Evolutionary conservation across 192 early-diverging fungal genomes (phyloP).

Genomic region (Entophlyctis helioformis): DNA sequence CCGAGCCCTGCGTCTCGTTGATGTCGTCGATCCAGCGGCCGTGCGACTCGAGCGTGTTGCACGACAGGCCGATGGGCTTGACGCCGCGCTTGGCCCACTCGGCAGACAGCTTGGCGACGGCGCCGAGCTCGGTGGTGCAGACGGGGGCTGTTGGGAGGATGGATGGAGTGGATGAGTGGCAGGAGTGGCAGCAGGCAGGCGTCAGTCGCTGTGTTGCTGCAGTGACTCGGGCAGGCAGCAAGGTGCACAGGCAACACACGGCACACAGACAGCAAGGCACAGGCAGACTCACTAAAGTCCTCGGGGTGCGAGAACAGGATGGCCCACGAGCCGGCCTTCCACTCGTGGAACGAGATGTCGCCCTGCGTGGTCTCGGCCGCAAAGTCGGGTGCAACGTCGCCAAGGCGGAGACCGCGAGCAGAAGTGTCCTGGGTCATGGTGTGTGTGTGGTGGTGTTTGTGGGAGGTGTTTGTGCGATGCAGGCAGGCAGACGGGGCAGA

Average conservation of each 20-base stretch:
- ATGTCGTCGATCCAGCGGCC: constrained; percentile 86
- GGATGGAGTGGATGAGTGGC: no score
- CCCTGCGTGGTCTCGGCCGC: constrained; percentile 78
- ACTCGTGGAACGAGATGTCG: constrained; percentile 82
- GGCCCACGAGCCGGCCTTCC: constrained; percentile 74
- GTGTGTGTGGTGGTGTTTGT: no score
- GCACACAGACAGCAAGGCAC: no score
- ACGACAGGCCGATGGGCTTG: constrained; percentile 88
- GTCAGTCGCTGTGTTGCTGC: no score
- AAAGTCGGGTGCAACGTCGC: constrained; percentile 57
- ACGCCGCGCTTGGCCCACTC: constrained; percentile 73
- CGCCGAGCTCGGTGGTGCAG: constrained; percentile 94
- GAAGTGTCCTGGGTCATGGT: no score
- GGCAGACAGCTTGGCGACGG: constrained; percentile 65
- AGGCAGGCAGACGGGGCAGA: no score
- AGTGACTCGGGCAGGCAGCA: no score
- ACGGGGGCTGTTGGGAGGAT: constrained; percentile 76
- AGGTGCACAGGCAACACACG: no score
- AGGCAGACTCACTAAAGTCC: constrained; percentile 61
- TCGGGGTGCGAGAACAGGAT: constrained; percentile 98
- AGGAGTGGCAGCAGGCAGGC: no score
- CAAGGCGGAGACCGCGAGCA: constrained; percentile 27
- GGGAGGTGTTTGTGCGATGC: no score
- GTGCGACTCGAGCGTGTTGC: constrained; percentile 75
- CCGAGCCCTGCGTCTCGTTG: constrained; percentile 72